These are phyloP conservation scores for Gaultheria prostrata DNA, from an alignment of 148 eudicot genomes.

Conservation along the genomic window DNA sequence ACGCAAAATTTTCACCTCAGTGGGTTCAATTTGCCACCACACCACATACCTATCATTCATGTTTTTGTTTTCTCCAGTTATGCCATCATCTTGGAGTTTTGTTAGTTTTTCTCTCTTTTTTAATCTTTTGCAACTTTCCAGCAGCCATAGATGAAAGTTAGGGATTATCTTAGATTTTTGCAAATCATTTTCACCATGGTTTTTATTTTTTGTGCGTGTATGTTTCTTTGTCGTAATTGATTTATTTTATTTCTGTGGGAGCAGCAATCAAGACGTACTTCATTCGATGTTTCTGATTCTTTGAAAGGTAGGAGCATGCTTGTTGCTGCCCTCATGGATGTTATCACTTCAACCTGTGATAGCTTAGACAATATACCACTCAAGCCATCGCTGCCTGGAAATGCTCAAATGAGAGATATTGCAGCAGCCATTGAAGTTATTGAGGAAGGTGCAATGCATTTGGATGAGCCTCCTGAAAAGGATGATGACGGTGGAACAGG, in stretches of 20 bases:
- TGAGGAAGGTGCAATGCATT: conserved; percentile 87
- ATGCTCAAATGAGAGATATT: conserved; percentile 91
- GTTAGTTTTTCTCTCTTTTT: neutral
- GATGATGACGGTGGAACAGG: conserved; percentile 73
- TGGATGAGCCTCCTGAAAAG: conserved; percentile 70
- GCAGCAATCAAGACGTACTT: conserved; percentile 78
- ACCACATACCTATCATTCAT: neutral
- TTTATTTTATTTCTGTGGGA: conserved; percentile 44
- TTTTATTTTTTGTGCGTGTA: neutral
- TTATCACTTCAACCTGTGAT: conserved; percentile 84
- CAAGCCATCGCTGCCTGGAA: conserved; percentile 64
- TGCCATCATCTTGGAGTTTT: neutral
- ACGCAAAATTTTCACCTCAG: neutral
- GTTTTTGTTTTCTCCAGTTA: neutral
- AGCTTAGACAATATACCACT: conserved; percentile 47
- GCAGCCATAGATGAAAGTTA: neutral
- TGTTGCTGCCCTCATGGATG: conserved; percentile 97
- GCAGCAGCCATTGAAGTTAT: conserved; percentile 90
- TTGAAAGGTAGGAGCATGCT: conserved; percentile 99
- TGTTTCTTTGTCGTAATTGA: conserved; percentile 19
- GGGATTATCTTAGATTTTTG: conserved; percentile 2
- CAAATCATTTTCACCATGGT: conserved; percentile 18
- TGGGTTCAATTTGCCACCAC: neutral
- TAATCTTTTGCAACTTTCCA: neutral
- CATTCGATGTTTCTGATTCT: conserved; percentile 73